These are phyloP conservation scores for Phaseolus coccineus DNA, from an alignment of 331 rosid species.

Conservation along the genomic window DNA sequence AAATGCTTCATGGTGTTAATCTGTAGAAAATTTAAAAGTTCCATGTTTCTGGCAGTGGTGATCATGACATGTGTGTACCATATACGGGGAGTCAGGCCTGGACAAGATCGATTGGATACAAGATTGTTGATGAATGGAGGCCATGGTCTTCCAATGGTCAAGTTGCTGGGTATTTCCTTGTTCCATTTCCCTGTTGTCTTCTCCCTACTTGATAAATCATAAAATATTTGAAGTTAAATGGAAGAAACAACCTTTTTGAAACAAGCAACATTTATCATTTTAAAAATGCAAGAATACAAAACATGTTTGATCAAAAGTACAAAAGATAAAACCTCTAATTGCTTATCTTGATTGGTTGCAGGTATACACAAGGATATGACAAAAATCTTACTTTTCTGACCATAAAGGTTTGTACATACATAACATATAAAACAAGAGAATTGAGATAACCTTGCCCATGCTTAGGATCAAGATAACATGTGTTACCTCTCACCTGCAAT, in stretches of 20 bases:
- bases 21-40: constrained; percentile 4
- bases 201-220: constrained; percentile 1
- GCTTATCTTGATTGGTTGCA: constrained; percentile 46
- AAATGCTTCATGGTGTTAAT: constrained; percentile 13
- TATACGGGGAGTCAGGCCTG: constrained; percentile 83
- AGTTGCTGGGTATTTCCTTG: constrained; percentile 70
- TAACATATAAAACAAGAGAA: background rate
- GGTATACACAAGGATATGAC: constrained; percentile 74
- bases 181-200: constrained; percentile 28
- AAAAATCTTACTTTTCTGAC: constrained; percentile 76
- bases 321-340: background rate
- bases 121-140: constrained; percentile 83
- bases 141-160: constrained; percentile 77
- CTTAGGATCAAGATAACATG: background rate
- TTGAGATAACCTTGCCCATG: background rate
- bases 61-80: constrained; percentile 95
- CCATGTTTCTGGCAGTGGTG: constrained; percentile 61
- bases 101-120: constrained; percentile 79
- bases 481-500: background rate
- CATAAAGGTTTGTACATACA: constrained; percentile 59
- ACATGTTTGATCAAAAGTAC: too few relatives aligned
- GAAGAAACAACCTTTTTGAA: constrained; percentile 21
- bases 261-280: too few relatives aligned
- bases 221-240: background rate
- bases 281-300: too few relatives aligned